phyloP scores from a whole-genome alignment of 2,329 filamentous ascomycete species.

The Diplocarpon rosae region DNA sequence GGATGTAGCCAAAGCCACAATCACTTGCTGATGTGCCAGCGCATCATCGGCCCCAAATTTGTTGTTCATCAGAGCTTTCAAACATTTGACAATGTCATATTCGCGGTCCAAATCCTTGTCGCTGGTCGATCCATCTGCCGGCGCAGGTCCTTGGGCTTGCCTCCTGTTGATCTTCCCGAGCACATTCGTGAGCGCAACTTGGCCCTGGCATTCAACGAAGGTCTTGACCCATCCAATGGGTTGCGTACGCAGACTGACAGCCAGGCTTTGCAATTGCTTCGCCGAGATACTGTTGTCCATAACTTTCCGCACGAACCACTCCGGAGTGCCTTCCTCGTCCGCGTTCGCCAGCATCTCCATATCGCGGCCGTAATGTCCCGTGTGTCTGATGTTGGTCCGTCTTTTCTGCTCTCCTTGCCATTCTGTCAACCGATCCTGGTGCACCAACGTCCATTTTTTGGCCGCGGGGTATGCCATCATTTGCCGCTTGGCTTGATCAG shows the following conservation, averaged over 20 bases:
- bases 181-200: conserved; percentile 89
- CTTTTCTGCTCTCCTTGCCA: conserved; percentile 92
- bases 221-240: conserved; percentile 96
- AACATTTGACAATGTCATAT: conserved; percentile 95
- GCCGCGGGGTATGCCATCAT: conserved; percentile 91
- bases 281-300: conserved; percentile 91
- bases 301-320: conserved; percentile 95
- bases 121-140: conserved; percentile 38
- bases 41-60: conserved; percentile 98
- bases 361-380: conserved; percentile 59
- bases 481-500: conserved; percentile 85
- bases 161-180: conserved; percentile 88
- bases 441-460: conserved; percentile 96
- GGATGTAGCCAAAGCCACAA: conserved; percentile 76
- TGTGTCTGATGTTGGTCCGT: conserved; percentile 58
- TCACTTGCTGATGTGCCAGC: conserved; percentile 76
- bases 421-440: conserved; percentile 89
- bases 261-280: conserved; percentile 84
- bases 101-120: conserved; percentile 63
- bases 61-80: conserved; percentile 98
- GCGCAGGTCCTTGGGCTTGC: conserved; percentile 55
- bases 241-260: conserved; percentile 90
- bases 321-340: conserved; percentile 90
- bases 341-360: conserved; percentile 64
- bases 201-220: conserved; percentile 94